phyloP scores from a whole-genome alignment of 78 protist species.

The Salpingoeca rosetta region DNA sequence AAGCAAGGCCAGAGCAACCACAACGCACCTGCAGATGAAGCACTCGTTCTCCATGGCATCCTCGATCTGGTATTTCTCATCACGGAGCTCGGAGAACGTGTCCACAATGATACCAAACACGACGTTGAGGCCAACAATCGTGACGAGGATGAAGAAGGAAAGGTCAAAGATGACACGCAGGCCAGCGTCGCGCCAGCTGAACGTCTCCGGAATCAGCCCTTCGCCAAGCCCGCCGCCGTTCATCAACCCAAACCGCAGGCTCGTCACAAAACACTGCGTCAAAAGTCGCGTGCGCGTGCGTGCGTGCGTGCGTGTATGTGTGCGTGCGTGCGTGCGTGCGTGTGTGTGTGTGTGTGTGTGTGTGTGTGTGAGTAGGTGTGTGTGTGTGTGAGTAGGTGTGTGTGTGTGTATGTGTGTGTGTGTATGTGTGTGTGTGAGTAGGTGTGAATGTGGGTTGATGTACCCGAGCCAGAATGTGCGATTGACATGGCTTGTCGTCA shows the following conservation, averaged over 20 bases:
- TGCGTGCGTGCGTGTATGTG: too few relatives aligned
- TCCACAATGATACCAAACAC: constrained; percentile 33
- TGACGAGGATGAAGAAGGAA: constrained; percentile 23
- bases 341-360: too few relatives aligned
- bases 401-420: too few relatives aligned
- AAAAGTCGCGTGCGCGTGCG: too few relatives aligned
- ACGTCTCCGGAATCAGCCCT: background rate
- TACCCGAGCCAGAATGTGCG: too few relatives aligned
- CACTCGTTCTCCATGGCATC: background rate
- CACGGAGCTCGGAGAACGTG: constrained; percentile 7
- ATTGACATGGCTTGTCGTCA: too few relatives aligned
- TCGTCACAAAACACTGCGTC: background rate
- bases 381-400: too few relatives aligned
- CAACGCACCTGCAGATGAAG: constrained; percentile 9
- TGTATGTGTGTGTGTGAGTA: too few relatives aligned
- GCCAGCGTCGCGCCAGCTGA: background rate
- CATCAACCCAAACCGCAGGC: background rate
- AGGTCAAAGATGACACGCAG: background rate
- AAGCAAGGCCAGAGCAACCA: too few relatives aligned
- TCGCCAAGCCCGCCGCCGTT: background rate
- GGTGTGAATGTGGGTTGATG: too few relatives aligned
- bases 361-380: too few relatives aligned
- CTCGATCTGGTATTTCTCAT: background rate
- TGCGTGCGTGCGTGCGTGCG: too few relatives aligned
- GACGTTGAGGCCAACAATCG: constrained; percentile 30